Conservation (phyloP, 495 filamentous ascomycete species). For the Venustampulla echinocandica region DNA sequence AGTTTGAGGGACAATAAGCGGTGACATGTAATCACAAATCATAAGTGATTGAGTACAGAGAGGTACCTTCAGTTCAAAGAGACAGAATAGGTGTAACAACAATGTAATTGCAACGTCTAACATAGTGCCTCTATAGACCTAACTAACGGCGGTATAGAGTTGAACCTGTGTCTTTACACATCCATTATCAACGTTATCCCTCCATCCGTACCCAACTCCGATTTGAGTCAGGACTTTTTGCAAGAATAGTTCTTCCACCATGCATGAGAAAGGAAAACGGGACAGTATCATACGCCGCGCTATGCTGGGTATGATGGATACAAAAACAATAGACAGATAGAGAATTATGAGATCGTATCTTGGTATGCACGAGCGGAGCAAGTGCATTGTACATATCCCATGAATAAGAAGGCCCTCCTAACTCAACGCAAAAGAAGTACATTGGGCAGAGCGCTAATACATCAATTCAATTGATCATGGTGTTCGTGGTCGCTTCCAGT, state of each 20-base stretch:
- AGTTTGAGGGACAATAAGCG: too few relatives aligned
- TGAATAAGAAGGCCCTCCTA: neutral
- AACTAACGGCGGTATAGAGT: too few relatives aligned
- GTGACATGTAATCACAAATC: too few relatives aligned
- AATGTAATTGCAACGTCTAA: too few relatives aligned
- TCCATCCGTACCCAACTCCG: neutral
- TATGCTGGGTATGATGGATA: slow-evolving; percentile 20
- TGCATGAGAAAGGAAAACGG: neutral
- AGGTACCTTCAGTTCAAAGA: too few relatives aligned
- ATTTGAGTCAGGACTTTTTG: neutral
- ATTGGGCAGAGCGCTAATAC: neutral
- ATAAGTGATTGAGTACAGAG: too few relatives aligned
- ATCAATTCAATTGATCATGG: slow-evolving; percentile 27
- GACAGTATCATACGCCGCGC: slow-evolving; percentile 18
- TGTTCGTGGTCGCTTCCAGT: slow-evolving; percentile 70
- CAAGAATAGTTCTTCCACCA: neutral
- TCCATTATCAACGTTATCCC: too few relatives aligned
- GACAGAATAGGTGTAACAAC: too few relatives aligned
- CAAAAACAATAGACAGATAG: too few relatives aligned
- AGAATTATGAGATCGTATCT: neutral
- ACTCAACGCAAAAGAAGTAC: too few relatives aligned
- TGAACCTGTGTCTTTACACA: too few relatives aligned
- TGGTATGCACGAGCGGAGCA: slow-evolving; percentile 4
- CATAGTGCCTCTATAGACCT: too few relatives aligned
- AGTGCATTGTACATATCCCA: neutral